A percentile compares a stretch with the other conserved stretches of the same genome.
Conservation (phyloP, 352 stramenopile species). For the Pythium dissimile region DNA sequence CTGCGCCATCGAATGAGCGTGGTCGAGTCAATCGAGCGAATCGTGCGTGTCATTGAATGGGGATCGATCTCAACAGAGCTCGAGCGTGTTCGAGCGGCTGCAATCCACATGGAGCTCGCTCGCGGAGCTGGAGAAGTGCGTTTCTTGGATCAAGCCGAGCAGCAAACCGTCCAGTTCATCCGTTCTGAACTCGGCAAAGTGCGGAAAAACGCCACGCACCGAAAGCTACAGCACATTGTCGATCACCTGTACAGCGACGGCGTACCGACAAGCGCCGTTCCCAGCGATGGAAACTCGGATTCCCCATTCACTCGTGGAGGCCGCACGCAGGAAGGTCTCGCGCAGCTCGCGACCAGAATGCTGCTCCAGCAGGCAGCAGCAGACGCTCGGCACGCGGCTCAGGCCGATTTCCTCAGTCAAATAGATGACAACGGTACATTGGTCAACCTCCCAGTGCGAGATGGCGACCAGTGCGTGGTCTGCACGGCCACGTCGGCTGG, state of each 20-base stretch:
- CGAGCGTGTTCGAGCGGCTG: background rate
- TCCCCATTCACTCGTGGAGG: no score
- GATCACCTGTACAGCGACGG: constrained; percentile 1
- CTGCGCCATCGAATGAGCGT: background rate
- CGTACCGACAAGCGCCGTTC: background rate
- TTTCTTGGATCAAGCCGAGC: background rate
- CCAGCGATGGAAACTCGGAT: background rate
- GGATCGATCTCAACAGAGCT: background rate
- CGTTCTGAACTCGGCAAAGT: constrained; percentile 11
- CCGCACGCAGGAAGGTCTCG: constrained; percentile 1
- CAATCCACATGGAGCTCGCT: constrained; percentile 3
- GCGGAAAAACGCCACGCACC: constrained; percentile 13
- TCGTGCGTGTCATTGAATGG: constrained; percentile 5
- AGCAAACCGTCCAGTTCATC: background rate
- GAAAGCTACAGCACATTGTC: constrained; percentile 3
- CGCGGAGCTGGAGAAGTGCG: background rate
- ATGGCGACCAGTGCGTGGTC: constrained; percentile 1
- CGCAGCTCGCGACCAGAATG: background rate
- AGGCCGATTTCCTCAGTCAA: background rate
- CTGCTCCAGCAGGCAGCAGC: constrained; percentile 1
- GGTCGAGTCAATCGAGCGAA: background rate
- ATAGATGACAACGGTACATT: background rate
- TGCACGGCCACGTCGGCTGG: background rate
- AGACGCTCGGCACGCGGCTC: background rate
- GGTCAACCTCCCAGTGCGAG: background rate